Conservation (phyloP, 352 stramenopile genomes). For the Pythium catenulatum region DNA sequence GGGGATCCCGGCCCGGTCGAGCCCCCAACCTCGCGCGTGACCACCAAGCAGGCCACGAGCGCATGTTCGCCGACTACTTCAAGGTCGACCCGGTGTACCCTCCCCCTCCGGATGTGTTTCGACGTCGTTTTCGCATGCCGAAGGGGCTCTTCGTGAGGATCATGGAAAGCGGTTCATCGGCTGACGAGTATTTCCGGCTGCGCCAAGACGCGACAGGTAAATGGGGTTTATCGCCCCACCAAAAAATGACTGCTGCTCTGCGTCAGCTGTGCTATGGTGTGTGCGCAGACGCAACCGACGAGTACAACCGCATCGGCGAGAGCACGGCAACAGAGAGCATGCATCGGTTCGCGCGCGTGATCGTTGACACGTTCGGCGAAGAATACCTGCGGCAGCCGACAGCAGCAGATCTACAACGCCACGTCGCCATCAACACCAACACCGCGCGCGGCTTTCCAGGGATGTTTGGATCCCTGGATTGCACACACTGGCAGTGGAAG, state of each 20-base stretch:
- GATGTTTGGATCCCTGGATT: constrained; percentile 61
- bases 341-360: neutral
- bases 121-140: neutral
- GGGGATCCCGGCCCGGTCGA: too few species aligned
- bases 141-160: neutral
- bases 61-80: too few species aligned
- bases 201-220: constrained; percentile 18
- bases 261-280: constrained; percentile 36
- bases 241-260: constrained; percentile 41
- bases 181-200: constrained; percentile 21
- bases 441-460: constrained; percentile 35
- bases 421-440: constrained; percentile 8
- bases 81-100: too few species aligned
- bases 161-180: neutral
- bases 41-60: too few species aligned
- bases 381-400: constrained; percentile 47
- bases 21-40: too few species aligned
- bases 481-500: constrained; percentile 61
- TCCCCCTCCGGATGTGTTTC: too few species aligned
- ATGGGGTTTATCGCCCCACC: neutral
- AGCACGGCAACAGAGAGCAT: constrained; percentile 27
- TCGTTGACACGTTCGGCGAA: constrained; percentile 22
- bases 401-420: constrained; percentile 11
- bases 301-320: constrained; percentile 44
- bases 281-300: constrained; percentile 29